These are phyloP conservation scores for Trichoderma breve DNA, from an alignment of 2,329 filamentous ascomycete species.

Conservation along the genomic window DNA sequence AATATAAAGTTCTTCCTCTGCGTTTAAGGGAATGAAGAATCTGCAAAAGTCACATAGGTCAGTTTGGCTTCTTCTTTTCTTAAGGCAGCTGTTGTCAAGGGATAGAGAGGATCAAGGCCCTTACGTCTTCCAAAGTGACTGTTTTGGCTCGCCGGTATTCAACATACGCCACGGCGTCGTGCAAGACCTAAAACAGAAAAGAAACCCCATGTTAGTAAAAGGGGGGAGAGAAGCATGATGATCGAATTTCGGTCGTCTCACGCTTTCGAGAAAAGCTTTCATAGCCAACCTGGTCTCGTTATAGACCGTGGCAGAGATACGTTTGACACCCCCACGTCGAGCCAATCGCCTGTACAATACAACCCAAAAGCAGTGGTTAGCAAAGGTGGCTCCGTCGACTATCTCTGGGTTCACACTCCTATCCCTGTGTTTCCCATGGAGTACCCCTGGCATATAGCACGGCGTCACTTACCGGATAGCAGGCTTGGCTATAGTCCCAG, in stretches of 20 bases:
- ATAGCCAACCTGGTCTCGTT: slow-evolving; percentile 56
- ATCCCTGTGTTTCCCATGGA: not conserved
- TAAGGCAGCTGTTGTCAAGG: not conserved
- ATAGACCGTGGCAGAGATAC: slow-evolving; percentile 66
- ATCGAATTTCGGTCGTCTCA: slow-evolving; percentile 29
- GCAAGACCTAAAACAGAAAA: slow-evolving; percentile 46
- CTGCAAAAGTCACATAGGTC: not conserved
- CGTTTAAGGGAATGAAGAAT: slow-evolving; percentile 50
- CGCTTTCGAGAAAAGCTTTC: slow-evolving; percentile 46
- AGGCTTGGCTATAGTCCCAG: slow-evolving; percentile 45
- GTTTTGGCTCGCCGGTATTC: slow-evolving; percentile 61
- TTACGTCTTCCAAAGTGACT: slow-evolving; percentile 59
- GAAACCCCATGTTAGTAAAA: not conserved
- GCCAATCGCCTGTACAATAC: slow-evolving; percentile 58
- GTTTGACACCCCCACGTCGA: slow-evolving; percentile 72
- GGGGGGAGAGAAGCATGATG: not conserved
- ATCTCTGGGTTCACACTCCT: not conserved
- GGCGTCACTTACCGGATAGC: slow-evolving; percentile 48
- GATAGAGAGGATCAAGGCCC: slow-evolving; percentile 3
- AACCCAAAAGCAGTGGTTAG: slow-evolving; percentile 12
- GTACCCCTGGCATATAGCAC: not conserved
- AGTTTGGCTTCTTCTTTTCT: not conserved
- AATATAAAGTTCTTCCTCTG: slow-evolving; percentile 55
- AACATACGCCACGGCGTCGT: slow-evolving; percentile 47
- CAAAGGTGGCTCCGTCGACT: not conserved